phyloP scores from a whole-genome alignment of 1,139 yeast species.

The Arxiozyma heterogenica region DNA sequence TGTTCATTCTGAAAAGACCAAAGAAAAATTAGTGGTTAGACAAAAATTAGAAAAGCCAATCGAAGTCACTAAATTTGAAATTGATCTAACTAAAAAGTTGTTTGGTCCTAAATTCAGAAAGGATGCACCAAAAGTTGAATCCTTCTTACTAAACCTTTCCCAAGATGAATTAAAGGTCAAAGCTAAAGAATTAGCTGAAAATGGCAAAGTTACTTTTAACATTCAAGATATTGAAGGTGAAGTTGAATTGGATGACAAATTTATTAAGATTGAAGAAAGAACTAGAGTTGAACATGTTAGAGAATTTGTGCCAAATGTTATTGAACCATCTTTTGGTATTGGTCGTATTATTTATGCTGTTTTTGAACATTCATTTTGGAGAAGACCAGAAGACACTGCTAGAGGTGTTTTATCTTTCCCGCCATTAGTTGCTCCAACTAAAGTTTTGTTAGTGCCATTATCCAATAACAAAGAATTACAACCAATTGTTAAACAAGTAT shows the following conservation, averaged over 20 bases:
- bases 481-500: constrained; percentile 64
- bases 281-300: constrained; percentile 83
- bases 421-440: constrained; percentile 95
- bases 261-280: constrained; percentile 68
- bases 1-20: constrained; percentile 91
- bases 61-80: constrained; percentile 73
- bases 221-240: constrained; percentile 53
- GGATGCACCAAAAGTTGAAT: constrained; percentile 88
- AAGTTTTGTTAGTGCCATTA: constrained; percentile 90
- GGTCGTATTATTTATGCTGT: constrained; percentile 93
- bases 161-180: constrained; percentile 80
- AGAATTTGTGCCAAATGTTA: constrained; percentile 94
- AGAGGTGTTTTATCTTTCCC: constrained; percentile 91
- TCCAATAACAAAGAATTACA: constrained; percentile 74
- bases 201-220: constrained; percentile 56
- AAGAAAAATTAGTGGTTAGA: constrained; percentile 90
- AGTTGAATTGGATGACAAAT: constrained; percentile 62
- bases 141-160: constrained; percentile 64
- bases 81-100: constrained; percentile 82
- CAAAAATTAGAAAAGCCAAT: constrained; percentile 78
- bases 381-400: constrained; percentile 84
- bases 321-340: constrained; percentile 98
- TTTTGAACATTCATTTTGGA: constrained; percentile 93
- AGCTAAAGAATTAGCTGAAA: constrained; percentile 52
- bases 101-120: constrained; percentile 97